Evolutionary conservation across 768 basidiomycete species (phyloP).

Genomic region (Amanita polypyramis): DNA sequence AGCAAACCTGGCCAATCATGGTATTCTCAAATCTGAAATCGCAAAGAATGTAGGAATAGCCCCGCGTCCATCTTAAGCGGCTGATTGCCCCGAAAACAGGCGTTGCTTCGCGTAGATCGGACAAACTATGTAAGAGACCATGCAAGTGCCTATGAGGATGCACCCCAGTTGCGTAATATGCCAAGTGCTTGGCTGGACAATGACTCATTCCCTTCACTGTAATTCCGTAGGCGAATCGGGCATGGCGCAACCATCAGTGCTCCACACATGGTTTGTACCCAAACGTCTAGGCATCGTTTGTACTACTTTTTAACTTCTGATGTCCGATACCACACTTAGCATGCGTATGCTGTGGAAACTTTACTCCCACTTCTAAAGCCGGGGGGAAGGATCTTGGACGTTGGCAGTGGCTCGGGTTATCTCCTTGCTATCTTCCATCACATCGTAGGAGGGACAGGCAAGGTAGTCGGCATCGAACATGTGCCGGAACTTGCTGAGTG

Average conservation of each 20-base stretch:
- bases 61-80: neutral
- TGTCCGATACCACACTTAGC: constrained; percentile 29
- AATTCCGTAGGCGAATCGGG: constrained; percentile 48
- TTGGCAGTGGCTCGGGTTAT: constrained; percentile 86
- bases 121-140: constrained; percentile 49
- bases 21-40: constrained; percentile 44
- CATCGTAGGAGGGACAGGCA: constrained; percentile 46
- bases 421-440: constrained; percentile 73
- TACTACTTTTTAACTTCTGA: neutral
- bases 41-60: constrained; percentile 40
- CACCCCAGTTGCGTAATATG: constrained; percentile 48
- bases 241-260: constrained; percentile 91
- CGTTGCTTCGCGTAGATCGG: constrained; percentile 62
- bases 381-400: constrained; percentile 73
- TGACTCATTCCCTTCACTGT: neutral
- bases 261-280: constrained; percentile 77
- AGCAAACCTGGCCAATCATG: constrained; percentile 43
- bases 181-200: neutral
- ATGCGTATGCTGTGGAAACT: constrained; percentile 77
- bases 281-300: neutral
- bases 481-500: constrained; percentile 66
- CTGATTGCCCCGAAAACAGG: constrained; percentile 26
- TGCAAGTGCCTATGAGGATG: constrained; percentile 61
- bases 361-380: constrained; percentile 63
- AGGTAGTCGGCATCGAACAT: constrained; percentile 88